These are phyloP conservation scores for Trichoderma sp. DNA, from an alignment of 2,329 filamentous ascomycete species.

Conservation along the genomic window DNA sequence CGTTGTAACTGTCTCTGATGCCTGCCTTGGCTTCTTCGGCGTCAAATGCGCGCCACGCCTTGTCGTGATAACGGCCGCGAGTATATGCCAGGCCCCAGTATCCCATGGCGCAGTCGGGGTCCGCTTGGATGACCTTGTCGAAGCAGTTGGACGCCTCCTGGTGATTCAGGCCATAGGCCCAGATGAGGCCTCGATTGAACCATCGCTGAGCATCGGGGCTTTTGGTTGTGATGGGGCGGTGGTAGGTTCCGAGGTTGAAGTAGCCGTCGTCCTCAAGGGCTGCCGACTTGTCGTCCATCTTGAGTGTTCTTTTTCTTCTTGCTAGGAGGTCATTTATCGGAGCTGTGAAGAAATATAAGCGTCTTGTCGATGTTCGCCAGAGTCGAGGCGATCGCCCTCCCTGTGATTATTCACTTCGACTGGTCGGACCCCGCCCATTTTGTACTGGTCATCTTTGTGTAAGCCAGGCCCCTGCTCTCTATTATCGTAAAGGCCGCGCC, in stretches of 20 bases:
- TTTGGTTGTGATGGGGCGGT: slow-evolving; percentile 53
- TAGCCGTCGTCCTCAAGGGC: neutral
- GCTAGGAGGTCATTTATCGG: neutral
- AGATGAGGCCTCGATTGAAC: slow-evolving; percentile 68
- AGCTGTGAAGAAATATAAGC: neutral
- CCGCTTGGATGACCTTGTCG: slow-evolving; percentile 55
- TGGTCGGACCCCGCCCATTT: no score
- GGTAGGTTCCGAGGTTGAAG: slow-evolving; percentile 54
- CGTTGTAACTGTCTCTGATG: neutral
- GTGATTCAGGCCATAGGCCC: slow-evolving; percentile 71
- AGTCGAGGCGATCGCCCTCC: no score
- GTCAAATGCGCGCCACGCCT: slow-evolving; percentile 59
- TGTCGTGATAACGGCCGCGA: slow-evolving; percentile 72
- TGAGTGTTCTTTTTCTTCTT: neutral
- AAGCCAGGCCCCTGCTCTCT: no score
- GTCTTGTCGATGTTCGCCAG: no score
- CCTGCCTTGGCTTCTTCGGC: neutral
- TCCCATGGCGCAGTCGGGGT: slow-evolving; percentile 59
- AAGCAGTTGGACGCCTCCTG: slow-evolving; percentile 66
- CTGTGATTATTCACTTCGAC: no score
- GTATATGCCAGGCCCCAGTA: slow-evolving; percentile 70
- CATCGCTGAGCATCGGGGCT: slow-evolving; percentile 56
- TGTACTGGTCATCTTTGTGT: no score
- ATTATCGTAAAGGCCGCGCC: no score
- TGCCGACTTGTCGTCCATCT: neutral